Percentiles rank a stretch among this genome's conserved stretches.
Conservation (phyloP, 441 rosid species). For the Biscutella auriculata region DNA sequence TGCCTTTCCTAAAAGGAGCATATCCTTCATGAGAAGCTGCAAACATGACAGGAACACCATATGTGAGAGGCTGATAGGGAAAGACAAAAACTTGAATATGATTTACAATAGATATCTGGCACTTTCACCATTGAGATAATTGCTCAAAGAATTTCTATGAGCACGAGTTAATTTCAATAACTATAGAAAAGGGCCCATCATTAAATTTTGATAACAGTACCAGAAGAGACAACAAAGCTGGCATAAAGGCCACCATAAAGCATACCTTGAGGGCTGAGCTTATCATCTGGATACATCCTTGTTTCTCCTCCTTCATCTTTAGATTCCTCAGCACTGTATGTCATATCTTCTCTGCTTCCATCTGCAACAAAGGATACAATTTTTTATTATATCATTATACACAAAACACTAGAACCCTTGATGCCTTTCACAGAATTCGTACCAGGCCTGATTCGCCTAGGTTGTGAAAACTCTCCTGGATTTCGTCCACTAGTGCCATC, state of each 20-base stretch:
- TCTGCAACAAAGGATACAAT: slow-evolving; percentile 32
- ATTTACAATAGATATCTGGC: background rate
- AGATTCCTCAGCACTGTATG: slow-evolving; percentile 31
- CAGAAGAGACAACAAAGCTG: slow-evolving; percentile 5
- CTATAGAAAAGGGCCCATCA: background rate
- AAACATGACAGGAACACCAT: slow-evolving; percentile 18
- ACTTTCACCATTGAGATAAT: background rate
- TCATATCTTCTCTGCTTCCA: slow-evolving; percentile 67
- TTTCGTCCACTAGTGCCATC: slow-evolving; percentile 58
- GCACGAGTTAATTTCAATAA: background rate
- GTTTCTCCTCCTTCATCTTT: slow-evolving; percentile 42
- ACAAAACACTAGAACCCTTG: slow-evolving; percentile 8
- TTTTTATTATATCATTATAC: background rate
- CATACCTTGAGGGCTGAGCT: slow-evolving; percentile 59
- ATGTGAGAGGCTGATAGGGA: background rate
- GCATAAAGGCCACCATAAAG: slow-evolving; percentile 10
- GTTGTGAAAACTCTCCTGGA: slow-evolving; percentile 36
- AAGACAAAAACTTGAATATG: background rate
- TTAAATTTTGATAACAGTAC: background rate
- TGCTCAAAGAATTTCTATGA: background rate
- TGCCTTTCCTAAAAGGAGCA: slow-evolving; percentile 33
- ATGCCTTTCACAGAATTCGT: slow-evolving; percentile 15
- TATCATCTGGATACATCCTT: slow-evolving; percentile 36
- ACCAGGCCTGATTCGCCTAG: slow-evolving; percentile 70
- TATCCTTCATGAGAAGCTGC: slow-evolving; percentile 46